Conservation (phyloP, 2,329 filamentous ascomycete genomes). For the Acarospora socialis region DNA sequence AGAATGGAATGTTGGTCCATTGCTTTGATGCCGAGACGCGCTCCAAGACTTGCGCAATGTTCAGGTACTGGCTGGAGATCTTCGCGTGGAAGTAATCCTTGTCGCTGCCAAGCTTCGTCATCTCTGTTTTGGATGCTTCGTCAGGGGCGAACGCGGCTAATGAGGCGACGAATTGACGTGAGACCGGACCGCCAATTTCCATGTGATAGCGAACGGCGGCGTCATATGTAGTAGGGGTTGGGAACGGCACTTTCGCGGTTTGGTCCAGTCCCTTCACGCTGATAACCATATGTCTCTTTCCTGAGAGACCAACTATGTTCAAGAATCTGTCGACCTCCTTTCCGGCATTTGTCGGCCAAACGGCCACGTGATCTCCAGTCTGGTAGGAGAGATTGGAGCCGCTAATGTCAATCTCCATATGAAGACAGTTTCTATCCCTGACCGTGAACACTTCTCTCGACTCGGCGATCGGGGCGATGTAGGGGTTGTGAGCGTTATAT, state of each 20-base stretch:
- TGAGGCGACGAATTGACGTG: slow-evolving; percentile 82
- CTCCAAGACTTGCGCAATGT: slow-evolving; percentile 74
- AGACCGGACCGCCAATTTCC: slow-evolving; percentile 89
- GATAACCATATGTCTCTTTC: slow-evolving; percentile 71
- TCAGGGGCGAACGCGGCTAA: slow-evolving; percentile 80
- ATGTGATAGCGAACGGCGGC: slow-evolving; percentile 88
- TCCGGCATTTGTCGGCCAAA: slow-evolving; percentile 94
- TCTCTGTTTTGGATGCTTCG: slow-evolving; percentile 71
- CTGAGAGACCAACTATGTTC: slow-evolving; percentile 56
- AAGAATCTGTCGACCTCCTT: slow-evolving; percentile 85
- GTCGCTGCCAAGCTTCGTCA: slow-evolving; percentile 76
- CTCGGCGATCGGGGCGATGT: slow-evolving; percentile 82
- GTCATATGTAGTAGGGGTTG: slow-evolving; percentile 91
- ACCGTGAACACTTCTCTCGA: slow-evolving; percentile 83
- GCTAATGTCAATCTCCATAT: slow-evolving; percentile 86
- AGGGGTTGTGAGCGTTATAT: slow-evolving; percentile 93
- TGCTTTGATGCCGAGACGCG: slow-evolving; percentile 56
- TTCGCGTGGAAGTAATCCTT: slow-evolving; percentile 91
- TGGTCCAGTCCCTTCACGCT: slow-evolving; percentile 82
- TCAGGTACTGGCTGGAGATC: slow-evolving; percentile 67
- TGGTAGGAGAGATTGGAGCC: slow-evolving; percentile 85
- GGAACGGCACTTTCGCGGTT: slow-evolving; percentile 94
- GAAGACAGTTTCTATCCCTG: slow-evolving; percentile 86
- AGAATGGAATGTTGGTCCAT: slow-evolving; percentile 83
- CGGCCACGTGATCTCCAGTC: slow-evolving; percentile 90